These are phyloP conservation scores for Pugionium dolabratum DNA, from an alignment of 345 rosid species.

Conservation along the genomic window DNA sequence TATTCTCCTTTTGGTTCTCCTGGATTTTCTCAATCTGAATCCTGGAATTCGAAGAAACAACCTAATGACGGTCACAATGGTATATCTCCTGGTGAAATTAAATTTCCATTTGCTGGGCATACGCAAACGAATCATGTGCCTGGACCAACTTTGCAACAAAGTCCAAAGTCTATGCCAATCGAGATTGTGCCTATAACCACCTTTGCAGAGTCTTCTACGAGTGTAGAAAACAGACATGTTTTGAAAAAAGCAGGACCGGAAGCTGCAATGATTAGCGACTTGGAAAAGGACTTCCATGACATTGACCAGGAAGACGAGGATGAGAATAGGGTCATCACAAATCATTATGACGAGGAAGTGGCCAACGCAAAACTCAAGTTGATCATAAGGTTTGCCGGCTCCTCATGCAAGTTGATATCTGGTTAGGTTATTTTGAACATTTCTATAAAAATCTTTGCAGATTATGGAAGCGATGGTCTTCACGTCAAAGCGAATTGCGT, in stretches of 20 bases:
- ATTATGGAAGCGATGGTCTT: slow-evolving; percentile 77
- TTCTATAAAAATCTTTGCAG: slow-evolving; percentile 45
- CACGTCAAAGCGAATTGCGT: slow-evolving; percentile 58
- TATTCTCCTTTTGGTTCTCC: slow-evolving; percentile 49
- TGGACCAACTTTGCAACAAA: slow-evolving; percentile 45
- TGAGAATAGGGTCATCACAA: slow-evolving; percentile 40
- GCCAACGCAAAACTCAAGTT: slow-evolving; percentile 77
- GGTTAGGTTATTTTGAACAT: slow-evolving; percentile 11
- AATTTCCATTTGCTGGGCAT: slow-evolving; percentile 42
- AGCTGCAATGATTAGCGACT: slow-evolving; percentile 34
- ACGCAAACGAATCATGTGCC: slow-evolving; percentile 42
- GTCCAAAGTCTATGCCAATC: slow-evolving; percentile 40
- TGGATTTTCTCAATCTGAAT: slow-evolving; percentile 39
- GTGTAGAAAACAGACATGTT: slow-evolving; percentile 28
- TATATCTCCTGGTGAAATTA: slow-evolving; percentile 43
- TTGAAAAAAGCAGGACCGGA: slow-evolving; percentile 39
- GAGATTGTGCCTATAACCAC: slow-evolving; percentile 34
- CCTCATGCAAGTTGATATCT: slow-evolving; percentile 15
- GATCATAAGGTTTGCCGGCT: slow-evolving; percentile 68
- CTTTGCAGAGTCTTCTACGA: slow-evolving; percentile 22
- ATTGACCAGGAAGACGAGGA: slow-evolving; percentile 43
- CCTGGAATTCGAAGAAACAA: slow-evolving; percentile 43
- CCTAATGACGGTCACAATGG: slow-evolving; percentile 33
- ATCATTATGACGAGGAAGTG: slow-evolving; percentile 58
- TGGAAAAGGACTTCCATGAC: slow-evolving; percentile 44